phyloP scores from a whole-genome alignment of 495 filamentous ascomycete species.

The Aspergillus baeticus region DNA sequence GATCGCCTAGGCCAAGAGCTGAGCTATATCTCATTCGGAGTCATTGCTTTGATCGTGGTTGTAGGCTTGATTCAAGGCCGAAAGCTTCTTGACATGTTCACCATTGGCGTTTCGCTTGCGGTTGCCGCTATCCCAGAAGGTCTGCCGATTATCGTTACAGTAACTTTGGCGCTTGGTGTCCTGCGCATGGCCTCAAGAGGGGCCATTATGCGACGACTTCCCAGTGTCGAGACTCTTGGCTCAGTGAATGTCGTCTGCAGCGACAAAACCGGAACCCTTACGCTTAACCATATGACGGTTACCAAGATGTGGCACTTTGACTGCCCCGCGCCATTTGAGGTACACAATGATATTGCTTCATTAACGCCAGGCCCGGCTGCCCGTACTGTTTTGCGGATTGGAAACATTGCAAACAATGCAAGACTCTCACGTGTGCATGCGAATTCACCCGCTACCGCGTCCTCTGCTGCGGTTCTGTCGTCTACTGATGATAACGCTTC shows the following conservation, averaged over 20 bases:
- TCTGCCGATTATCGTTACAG: constrained; percentile 95
- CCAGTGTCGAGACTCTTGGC: constrained; percentile 95
- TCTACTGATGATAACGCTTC: constrained; percentile 67
- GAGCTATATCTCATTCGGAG: constrained; percentile 91
- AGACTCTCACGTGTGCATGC: constrained; percentile 63
- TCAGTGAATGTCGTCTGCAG: constrained; percentile 98
- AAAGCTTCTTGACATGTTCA: constrained; percentile 90
- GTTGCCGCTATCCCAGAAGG: constrained; percentile 98
- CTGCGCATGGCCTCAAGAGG: constrained; percentile 91
- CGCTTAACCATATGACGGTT: constrained; percentile 97
- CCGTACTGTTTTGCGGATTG: constrained; percentile 77
- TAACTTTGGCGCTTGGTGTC: constrained; percentile 91
- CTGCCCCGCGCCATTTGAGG: constrained; percentile 64
- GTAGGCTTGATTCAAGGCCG: constrained; percentile 87
- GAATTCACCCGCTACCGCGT: constrained; percentile 62
- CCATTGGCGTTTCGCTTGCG: constrained; percentile 93
- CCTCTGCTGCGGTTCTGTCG: constrained; percentile 72
- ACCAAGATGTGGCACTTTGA: constrained; percentile 96
- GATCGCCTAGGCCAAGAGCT: constrained; percentile 90
- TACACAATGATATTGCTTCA: constrained; percentile 67
- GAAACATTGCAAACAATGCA: constrained; percentile 95
- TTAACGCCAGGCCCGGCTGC: constrained; percentile 68
- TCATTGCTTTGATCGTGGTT: constrained; percentile 89
- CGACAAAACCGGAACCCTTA: constrained; percentile 96
- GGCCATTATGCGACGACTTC: constrained; percentile 91